Percentiles rank a stretch among this genome's conserved stretches.
Evolutionary conservation across 257 asterid genomes (phyloP).

Genomic region (Nicotiana tomentosiformis): DNA sequence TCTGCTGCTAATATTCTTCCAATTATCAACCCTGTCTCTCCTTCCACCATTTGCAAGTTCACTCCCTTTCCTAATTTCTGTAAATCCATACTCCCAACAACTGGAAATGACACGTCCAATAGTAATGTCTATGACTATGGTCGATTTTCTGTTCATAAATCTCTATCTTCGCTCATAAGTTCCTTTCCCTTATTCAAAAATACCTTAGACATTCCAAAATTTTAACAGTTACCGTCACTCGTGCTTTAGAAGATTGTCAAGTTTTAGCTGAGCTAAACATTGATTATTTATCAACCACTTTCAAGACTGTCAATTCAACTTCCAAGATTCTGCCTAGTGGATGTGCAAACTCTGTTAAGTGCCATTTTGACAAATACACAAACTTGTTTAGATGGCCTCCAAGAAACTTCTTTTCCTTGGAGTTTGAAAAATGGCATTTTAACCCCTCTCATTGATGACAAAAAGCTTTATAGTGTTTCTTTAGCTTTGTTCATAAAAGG

Average conservation of each 20-base stretch:
- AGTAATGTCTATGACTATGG: constrained; percentile 13
- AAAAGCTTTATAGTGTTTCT: constrained; percentile 18
- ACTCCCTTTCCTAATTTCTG: constrained; percentile 23
- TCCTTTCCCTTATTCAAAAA: not conserved
- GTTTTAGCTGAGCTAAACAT: constrained; percentile 10
- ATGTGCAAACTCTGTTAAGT: constrained; percentile 17
- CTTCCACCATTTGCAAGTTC: constrained; percentile 11
- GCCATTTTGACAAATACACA: constrained; percentile 25
- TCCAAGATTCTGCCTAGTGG: constrained; percentile 9
- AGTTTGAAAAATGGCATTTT: constrained; percentile 4
- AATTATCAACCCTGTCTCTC: not conserved
- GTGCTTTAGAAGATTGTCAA: constrained; percentile 21
- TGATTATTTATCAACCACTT: constrained; percentile 3
- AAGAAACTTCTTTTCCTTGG: constrained; percentile 1
- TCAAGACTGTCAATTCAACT: not conserved
- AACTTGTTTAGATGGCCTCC: constrained; percentile 26
- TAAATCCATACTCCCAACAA: not conserved
- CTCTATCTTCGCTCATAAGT: not conserved
- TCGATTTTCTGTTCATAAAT: constrained; percentile 6
- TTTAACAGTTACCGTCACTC: not conserved
- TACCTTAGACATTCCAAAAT: not conserved
- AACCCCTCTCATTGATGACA: constrained; percentile 3
- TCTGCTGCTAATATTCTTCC: not conserved
- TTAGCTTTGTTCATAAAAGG: constrained; percentile 23
- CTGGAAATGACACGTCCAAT: constrained; percentile 11